Evolutionary conservation across 768 basidiomycete species (phyloP), one percentile per base, ranked within the genome.

Genomic region (Tulasnella sp.): DNA sequence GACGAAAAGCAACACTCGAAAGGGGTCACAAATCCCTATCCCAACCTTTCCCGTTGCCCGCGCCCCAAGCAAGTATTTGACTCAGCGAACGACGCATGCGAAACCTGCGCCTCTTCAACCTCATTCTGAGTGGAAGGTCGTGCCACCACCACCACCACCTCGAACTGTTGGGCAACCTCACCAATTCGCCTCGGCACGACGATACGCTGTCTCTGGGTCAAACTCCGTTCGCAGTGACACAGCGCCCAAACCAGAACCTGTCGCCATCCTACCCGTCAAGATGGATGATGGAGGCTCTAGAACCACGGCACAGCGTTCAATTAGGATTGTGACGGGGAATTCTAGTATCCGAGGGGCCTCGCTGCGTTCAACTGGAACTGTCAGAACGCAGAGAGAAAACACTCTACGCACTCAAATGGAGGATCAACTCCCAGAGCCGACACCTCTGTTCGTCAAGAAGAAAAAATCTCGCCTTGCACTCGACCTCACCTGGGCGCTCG

Each of bases 401-500:
- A 57, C 55, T 6, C 42, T 48, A 19, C 42, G 55, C 17, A 36
- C 39, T 1, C 36, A 34, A 23, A 32, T 31, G 19, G 55, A 57
- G 8, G 55, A 45, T 14, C 29, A 27, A n/a, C 31, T 27, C 34
- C 25, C 41, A 32, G 19, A 32, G 29, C 19, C 43, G 8, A 51
- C 50, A 1, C 58, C 55, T 14, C 31, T 54, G 17, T 48, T 61
- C 19, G 57, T 61, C 19, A 61, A 61, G 58, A 61, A 61, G 48
- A 58, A 61, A 42, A 61, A 61, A 29, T 79, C 77, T 0, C 70
- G 86, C 0, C 72, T 73, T 0, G 81, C 69, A 1, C 65, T 88
- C 59, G 76, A 83, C 62, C 63, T 69, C 70, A 77, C 69, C 42
- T 77, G 75, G 67, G 77, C 69, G 2, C 64, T 72, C 12, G 75